A percentile compares a stretch with the other conserved stretches of the same genome.
These are phyloP conservation scores for Endoconidiophora laricicola DNA, from an alignment of 2,329 filamentous ascomycete species.

Conservation along the genomic window DNA sequence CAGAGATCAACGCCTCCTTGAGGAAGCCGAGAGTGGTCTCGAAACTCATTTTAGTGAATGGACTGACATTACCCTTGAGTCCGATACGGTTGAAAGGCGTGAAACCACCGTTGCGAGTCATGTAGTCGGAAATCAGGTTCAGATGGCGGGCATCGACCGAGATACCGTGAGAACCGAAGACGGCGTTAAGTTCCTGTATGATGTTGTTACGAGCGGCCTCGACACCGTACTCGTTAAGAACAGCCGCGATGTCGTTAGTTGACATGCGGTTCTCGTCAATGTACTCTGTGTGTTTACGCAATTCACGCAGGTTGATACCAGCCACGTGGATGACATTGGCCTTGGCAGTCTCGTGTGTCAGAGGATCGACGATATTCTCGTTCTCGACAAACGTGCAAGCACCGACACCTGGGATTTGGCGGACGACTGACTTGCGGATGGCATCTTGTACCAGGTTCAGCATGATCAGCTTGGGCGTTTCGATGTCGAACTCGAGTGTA, in stretches of 20 bases:
- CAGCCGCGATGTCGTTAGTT: conserved; percentile 83
- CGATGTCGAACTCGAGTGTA: conserved; percentile 64
- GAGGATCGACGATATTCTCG: conserved; percentile 34
- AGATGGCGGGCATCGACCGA: conserved; percentile 80
- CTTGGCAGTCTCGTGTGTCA: conserved; percentile 31
- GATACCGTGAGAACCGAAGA: conserved; percentile 87
- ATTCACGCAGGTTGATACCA: conserved; percentile 76
- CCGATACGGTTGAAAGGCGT: conserved; percentile 86
- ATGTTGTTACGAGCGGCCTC: conserved; percentile 83
- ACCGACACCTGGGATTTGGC: conserved; percentile 65
- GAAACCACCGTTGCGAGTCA: conserved; percentile 88
- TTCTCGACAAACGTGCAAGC: conserved; percentile 50
- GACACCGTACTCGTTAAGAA: conserved; percentile 76
- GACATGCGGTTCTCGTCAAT: conserved; percentile 74
- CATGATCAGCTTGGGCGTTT: conserved; percentile 81
- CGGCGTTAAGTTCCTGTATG: conserved; percentile 65
- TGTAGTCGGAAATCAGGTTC: conserved; percentile 90
- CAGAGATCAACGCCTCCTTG: conserved; percentile 77
- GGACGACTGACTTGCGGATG: conserved; percentile 63
- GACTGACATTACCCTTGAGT: conserved; percentile 65
- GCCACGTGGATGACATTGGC: conserved; percentile 54
- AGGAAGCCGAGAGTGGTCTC: conserved; percentile 92
- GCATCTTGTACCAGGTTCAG: conserved; percentile 76
- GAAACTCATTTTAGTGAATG: conserved; percentile 98
- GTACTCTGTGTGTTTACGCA: conserved; percentile 73